Conservation (phyloP, 805 yeast genomes). For the Starmera dryadoides region DNA sequence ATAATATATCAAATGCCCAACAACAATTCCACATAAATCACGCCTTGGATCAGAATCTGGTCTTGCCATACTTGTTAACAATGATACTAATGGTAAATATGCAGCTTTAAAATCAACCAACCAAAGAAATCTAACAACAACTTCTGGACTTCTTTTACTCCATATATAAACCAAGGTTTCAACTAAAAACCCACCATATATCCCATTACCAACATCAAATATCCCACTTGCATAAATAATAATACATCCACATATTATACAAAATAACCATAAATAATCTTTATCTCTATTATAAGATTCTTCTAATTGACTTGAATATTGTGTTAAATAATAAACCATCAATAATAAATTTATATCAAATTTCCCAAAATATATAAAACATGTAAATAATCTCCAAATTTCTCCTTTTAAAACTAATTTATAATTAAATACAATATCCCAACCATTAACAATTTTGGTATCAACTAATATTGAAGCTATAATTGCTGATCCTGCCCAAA, state of each 20-base stretch:
- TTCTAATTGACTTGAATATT: not conserved
- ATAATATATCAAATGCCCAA: not conserved
- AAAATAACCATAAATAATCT: conserved; percentile 1
- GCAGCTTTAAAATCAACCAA: not conserved
- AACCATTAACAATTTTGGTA: not conserved
- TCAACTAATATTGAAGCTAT: not conserved
- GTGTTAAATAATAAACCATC: not conserved
- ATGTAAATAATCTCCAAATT: not conserved
- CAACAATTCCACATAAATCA: not conserved
- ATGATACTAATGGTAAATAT: conserved; percentile 1
- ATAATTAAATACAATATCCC: not conserved
- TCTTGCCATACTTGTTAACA: not conserved
- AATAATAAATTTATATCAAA: not conserved
- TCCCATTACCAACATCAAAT: not conserved
- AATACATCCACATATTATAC: not conserved
- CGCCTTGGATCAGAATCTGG: not conserved
- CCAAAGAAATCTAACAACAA: not conserved
- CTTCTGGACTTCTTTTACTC: not conserved
- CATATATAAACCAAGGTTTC: not conserved
- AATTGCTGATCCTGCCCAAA: not conserved
- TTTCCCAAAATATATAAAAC: not conserved
- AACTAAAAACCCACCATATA: not conserved
- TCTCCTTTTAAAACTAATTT: not conserved
- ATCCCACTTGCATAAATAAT: not conserved
- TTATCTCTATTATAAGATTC: not conserved